Evolutionary conservation across 1,284 basidiomycete species (phyloP).

Genomic region (Ganoderma sinense): DNA sequence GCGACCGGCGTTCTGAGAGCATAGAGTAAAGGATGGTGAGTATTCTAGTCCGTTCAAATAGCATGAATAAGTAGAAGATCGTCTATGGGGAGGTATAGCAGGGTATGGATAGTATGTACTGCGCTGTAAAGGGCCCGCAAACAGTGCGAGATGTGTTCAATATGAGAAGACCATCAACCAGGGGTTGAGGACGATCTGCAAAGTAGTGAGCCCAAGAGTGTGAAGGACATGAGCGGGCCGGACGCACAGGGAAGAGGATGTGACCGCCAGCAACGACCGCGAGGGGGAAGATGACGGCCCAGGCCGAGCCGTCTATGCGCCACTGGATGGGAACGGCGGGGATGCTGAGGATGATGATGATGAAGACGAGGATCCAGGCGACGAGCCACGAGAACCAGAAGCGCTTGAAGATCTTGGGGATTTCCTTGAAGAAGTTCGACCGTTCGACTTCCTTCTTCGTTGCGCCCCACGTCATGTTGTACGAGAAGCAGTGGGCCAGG

Average conservation of each 20-base stretch:
- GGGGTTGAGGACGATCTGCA: slow-evolving; percentile 55
- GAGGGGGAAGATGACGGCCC: slow-evolving; percentile 54
- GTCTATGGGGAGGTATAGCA: slow-evolving; percentile 19
- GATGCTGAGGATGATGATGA: slow-evolving; percentile 48
- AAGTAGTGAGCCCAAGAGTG: background rate
- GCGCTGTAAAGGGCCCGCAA: background rate
- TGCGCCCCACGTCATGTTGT: slow-evolving; percentile 63
- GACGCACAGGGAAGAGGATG: slow-evolving; percentile 50
- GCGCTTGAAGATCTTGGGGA: slow-evolving; percentile 58
- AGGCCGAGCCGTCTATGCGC: slow-evolving; percentile 49
- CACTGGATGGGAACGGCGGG: slow-evolving; percentile 52
- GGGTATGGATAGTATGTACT: slow-evolving; percentile 7
- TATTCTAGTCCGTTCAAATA: background rate
- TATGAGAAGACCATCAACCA: slow-evolving; percentile 60
- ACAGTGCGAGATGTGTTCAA: slow-evolving; percentile 35
- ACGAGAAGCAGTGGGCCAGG: slow-evolving; percentile 59
- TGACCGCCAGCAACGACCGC: slow-evolving; percentile 48
- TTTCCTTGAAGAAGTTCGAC: slow-evolving; percentile 67
- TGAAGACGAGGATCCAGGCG: slow-evolving; percentile 48
- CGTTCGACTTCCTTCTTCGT: slow-evolving; percentile 58
- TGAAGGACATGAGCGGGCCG: background rate
- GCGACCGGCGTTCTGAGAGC: background rate
- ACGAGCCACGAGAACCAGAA: slow-evolving; percentile 57
- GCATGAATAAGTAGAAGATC: background rate
- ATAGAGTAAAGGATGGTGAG: background rate